Conservation (phyloP, 1,139 yeast genomes). For the Pichia sp. region DNA sequence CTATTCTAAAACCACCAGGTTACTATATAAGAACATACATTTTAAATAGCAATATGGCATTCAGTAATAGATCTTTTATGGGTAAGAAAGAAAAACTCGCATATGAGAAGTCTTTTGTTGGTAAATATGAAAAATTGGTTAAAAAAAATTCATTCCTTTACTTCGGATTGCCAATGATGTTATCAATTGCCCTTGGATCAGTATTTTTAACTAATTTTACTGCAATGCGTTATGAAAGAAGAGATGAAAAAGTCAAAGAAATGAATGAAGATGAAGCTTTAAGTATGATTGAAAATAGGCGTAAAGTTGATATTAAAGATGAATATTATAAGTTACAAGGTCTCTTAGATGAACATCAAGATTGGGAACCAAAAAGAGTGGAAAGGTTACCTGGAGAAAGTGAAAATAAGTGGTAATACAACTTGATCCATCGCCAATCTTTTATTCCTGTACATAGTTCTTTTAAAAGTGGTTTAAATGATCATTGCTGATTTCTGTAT, state of each 20-base stretch:
- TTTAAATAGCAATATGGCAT: slow-evolving; percentile 15
- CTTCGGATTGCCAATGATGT: slow-evolving; percentile 83
- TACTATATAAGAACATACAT: too few relatives aligned
- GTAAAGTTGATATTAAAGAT: slow-evolving; percentile 70
- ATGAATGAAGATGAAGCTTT: slow-evolving; percentile 70
- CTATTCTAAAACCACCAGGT: too few relatives aligned
- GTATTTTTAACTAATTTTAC: slow-evolving; percentile 76
- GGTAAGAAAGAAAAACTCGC: slow-evolving; percentile 62
- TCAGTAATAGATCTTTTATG: slow-evolving; percentile 49
- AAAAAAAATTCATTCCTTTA: slow-evolving; percentile 68
- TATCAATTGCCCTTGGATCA: slow-evolving; percentile 76
- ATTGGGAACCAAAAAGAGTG: slow-evolving; percentile 76
- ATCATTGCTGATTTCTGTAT: too few relatives aligned
- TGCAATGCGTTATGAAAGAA: slow-evolving; percentile 71
- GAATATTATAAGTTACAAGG: slow-evolving; percentile 88
- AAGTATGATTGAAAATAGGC: slow-evolving; percentile 48
- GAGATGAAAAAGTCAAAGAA: slow-evolving; percentile 70
- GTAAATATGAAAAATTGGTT: slow-evolving; percentile 58
- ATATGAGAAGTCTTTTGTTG: slow-evolving; percentile 63
- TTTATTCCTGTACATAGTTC: neutral
- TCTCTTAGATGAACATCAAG: slow-evolving; percentile 54
- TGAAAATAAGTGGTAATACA: slow-evolving; percentile 64
- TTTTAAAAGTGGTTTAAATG: too few relatives aligned
- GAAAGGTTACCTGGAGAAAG: slow-evolving; percentile 72
- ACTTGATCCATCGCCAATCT: too few relatives aligned